These are phyloP conservation scores for Citrullus colocynthis DNA, from an alignment of 306 rosid species.

Conservation along the genomic window DNA sequence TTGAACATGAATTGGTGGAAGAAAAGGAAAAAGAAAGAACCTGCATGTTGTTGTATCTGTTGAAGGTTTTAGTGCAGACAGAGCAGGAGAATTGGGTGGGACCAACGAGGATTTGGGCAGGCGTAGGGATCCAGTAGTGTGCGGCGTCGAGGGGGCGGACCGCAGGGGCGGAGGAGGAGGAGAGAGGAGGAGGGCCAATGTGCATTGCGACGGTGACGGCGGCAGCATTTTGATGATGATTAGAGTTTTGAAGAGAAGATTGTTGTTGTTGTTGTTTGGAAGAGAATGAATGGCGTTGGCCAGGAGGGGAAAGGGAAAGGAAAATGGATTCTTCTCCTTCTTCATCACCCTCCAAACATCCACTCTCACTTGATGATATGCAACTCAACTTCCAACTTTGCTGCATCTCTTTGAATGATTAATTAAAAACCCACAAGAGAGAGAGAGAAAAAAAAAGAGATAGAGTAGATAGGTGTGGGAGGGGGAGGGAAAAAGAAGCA, in stretches of 20 bases:
- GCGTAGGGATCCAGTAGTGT: constrained; percentile 91
- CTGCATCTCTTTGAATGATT: constrained; percentile 7
- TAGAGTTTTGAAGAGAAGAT: constrained; percentile 17
- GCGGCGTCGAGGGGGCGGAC: constrained; percentile 9
- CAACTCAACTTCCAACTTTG: constrained; percentile 28
- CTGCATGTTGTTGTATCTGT: constrained; percentile 98
- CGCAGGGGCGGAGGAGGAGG: not conserved
- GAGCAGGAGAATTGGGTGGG: constrained; percentile 94
- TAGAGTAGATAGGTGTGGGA: constrained; percentile 20
- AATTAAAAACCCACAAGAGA: not conserved
- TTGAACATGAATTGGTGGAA: too few relatives aligned
- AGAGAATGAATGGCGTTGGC: constrained; percentile 20
- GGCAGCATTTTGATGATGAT: constrained; percentile 1
- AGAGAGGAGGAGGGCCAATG: constrained; percentile 41
- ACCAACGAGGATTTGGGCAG: constrained; percentile 86
- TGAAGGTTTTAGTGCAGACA: constrained; percentile 88
- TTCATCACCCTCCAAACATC: constrained; percentile 17
- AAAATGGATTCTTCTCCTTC: constrained; percentile 51
- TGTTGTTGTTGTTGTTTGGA: not conserved
- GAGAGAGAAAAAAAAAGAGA: not conserved
- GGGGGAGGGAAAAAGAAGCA: constrained; percentile 20
- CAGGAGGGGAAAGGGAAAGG: constrained; percentile 75
- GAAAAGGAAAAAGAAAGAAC: constrained; percentile 6
- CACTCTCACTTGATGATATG: constrained; percentile 24
- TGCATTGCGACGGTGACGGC: constrained; percentile 76